These are phyloP conservation scores for Cryptococcus sp. DNA, from an alignment of 1,284 basidiomycete species.

Conservation along the genomic window DNA sequence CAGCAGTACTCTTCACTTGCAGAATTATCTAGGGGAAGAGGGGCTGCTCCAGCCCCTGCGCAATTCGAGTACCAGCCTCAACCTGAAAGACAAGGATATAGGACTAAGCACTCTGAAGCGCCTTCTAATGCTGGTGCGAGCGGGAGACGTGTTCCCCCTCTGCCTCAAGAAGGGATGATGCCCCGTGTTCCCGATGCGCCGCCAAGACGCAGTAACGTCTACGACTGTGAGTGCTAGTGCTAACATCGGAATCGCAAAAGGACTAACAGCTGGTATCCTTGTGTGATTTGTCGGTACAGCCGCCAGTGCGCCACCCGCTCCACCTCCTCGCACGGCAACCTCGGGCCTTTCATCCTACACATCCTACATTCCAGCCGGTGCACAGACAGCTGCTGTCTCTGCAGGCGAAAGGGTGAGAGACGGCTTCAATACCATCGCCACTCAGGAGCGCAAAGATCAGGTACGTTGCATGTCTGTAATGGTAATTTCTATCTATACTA, in stretches of 20 bases:
- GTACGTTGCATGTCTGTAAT: constrained; percentile 7
- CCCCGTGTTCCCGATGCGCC: constrained; percentile 11
- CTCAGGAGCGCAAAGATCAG: constrained; percentile 29
- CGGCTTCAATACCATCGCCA: constrained; percentile 24
- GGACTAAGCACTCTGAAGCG: neutral
- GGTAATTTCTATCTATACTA: neutral
- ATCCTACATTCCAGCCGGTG: constrained; percentile 23
- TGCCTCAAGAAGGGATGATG: constrained; percentile 21
- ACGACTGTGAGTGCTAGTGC: constrained; percentile 6
- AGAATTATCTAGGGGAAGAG: constrained; percentile 16
- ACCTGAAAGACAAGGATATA: constrained; percentile 24
- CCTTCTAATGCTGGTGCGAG: neutral
- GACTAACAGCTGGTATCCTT: neutral
- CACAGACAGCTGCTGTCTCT: constrained; percentile 14
- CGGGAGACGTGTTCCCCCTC: constrained; percentile 25
- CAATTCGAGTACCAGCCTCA: constrained; percentile 15
- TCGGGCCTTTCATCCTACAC: constrained; percentile 4
- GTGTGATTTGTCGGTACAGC: neutral
- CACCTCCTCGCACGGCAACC: constrained; percentile 9
- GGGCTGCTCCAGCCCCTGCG: constrained; percentile 2
- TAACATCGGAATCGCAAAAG: neutral
- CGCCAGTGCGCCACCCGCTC: constrained; percentile 3
- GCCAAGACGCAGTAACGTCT: constrained; percentile 13
- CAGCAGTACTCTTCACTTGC: constrained; percentile 25
- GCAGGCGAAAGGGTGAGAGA: constrained; percentile 23